phyloP scores from a whole-genome alignment of 169 alveolate genomes.

The Sarcocystis neurona region DNA sequence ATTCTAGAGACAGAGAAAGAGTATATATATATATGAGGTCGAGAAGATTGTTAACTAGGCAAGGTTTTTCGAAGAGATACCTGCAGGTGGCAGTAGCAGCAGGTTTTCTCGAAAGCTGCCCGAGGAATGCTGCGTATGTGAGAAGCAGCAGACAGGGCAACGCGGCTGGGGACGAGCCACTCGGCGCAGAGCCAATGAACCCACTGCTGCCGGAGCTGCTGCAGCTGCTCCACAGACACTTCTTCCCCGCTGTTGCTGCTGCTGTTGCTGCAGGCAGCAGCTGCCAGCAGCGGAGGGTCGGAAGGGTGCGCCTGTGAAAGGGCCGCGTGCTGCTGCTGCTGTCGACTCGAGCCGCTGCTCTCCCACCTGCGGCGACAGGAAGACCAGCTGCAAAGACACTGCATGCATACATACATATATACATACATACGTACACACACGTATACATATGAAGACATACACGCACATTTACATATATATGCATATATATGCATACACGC shows the following conservation, averaged over 20 bases:
- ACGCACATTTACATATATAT: neutral
- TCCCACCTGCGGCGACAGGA: neutral
- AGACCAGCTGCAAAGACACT: neutral
- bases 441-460: neutral
- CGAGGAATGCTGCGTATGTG: conserved; percentile 43
- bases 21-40: no score
- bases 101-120: conserved; percentile 49
- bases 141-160: conserved; percentile 36
- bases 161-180: conserved; percentile 48
- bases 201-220: conserved; percentile 26
- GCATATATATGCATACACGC: neutral
- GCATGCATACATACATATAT: neutral
- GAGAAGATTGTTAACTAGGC: no score
- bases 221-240: neutral
- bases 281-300: no score
- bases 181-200: conserved; percentile 47
- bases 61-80: no score
- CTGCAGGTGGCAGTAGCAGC: conserved; percentile 51
- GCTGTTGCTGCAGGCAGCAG: no score
- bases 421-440: neutral
- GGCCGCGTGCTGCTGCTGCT: no score
- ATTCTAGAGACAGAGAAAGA: no score
- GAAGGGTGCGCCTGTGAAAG: no score
- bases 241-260: no score
- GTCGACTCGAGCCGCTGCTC: neutral